phyloP scores from a whole-genome alignment of 2,329 filamentous ascomycete species.

The Lachnellula willkommii region DNA sequence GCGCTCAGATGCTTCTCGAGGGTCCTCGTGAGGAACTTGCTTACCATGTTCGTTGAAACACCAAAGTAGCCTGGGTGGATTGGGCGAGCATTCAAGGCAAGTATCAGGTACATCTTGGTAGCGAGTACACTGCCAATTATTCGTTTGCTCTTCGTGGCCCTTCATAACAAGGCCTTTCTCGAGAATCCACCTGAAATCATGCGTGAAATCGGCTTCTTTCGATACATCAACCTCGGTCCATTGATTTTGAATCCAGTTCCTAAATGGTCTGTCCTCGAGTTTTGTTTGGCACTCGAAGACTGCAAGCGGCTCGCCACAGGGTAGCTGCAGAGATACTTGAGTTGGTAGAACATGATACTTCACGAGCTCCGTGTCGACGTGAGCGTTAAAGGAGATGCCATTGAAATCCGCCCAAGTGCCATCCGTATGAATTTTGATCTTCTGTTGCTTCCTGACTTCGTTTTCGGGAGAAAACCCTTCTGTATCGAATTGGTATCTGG shows the following conservation, averaged over 20 bases:
- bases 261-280: background rate
- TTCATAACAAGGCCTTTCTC: slow-evolving; percentile 6
- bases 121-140: slow-evolving; percentile 3
- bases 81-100: slow-evolving; percentile 35
- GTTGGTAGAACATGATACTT: background rate
- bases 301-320: background rate
- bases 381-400: background rate
- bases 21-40: slow-evolving; percentile 45
- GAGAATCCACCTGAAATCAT: slow-evolving; percentile 9
- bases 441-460: background rate
- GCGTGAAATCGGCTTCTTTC: slow-evolving; percentile 3
- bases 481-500: background rate
- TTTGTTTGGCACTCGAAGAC: slow-evolving; percentile 7
- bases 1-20: slow-evolving; percentile 43
- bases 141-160: slow-evolving; percentile 2
- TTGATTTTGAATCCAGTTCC: background rate
- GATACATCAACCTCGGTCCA: slow-evolving; percentile 5
- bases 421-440: background rate
- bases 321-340: background rate
- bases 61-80: slow-evolving; percentile 36
- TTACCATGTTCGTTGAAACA: slow-evolving; percentile 22
- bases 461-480: background rate
- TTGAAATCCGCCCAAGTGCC: slow-evolving; percentile 1
- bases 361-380: background rate
- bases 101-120: background rate